These are phyloP conservation scores for Astrephomene gubernaculifera DNA, from an alignment of 139 green algal genomes.

Conservation along the genomic window DNA sequence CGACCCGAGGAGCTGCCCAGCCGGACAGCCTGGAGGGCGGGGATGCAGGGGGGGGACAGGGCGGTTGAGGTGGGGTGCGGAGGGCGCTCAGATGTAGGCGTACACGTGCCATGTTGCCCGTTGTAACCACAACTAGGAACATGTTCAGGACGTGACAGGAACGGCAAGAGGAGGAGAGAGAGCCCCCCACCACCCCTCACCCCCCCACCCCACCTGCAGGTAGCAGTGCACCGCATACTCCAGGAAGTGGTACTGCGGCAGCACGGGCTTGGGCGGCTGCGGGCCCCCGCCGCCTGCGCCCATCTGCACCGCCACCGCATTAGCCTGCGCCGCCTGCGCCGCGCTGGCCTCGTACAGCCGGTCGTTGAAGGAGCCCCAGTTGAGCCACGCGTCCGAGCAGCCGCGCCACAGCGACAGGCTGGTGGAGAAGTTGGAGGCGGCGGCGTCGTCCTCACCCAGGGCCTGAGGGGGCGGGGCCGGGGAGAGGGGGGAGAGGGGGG, in stretches of 20 bases:
- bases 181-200: not conserved
- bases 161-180: not conserved
- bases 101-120: too few species aligned
- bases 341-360: constrained; percentile 59
- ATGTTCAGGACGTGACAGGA: not conserved
- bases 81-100: not conserved
- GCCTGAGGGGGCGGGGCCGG: constrained; percentile 28
- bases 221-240: constrained; percentile 90
- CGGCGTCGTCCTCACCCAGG: constrained; percentile 56
- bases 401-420: constrained; percentile 83
- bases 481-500: not conserved
- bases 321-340: not conserved
- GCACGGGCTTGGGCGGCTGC: not conserved
- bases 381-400: constrained; percentile 89
- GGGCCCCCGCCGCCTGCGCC: not conserved
- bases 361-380: constrained; percentile 94
- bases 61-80: not conserved
- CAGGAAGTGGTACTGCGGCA: constrained; percentile 66
- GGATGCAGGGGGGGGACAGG: not conserved
- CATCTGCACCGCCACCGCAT: constrained; percentile 11
- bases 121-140: too few species aligned
- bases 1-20: constrained; percentile 70
- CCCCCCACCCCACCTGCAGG: constrained; percentile 66
- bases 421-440: constrained; percentile 83
- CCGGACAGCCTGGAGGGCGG: constrained; percentile 74